Conservation (phyloP, 306 rosid genomes). For the Trifolium pratense region DNA sequence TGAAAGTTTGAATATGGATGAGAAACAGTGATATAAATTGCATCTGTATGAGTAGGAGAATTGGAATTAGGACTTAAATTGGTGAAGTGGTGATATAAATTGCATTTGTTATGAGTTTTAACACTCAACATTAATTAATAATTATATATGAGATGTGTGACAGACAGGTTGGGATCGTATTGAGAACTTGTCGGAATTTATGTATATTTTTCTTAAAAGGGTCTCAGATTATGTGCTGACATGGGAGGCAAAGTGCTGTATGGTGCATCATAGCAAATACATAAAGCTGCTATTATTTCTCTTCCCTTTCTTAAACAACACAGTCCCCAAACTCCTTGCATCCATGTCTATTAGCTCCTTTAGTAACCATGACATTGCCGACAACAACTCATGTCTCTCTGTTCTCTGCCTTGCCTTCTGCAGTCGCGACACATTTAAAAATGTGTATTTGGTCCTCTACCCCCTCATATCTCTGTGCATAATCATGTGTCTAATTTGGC, state of each 20-base stretch:
- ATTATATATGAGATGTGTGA: background rate
- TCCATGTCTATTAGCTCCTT: background rate
- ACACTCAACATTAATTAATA: background rate
- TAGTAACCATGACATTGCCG: background rate
- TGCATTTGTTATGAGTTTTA: background rate
- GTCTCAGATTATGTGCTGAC: background rate
- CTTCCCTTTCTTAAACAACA: background rate
- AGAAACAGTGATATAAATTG: no score
- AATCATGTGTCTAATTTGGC: background rate
- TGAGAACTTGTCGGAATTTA: background rate
- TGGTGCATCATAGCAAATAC: background rate
- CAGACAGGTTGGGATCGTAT: background rate
- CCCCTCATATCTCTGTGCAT: background rate
- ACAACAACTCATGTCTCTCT: background rate
- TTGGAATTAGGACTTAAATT: no score
- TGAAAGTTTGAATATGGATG: no score
- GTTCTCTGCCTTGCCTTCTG: slow-evolving; percentile 1
- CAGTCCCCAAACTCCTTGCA: background rate
- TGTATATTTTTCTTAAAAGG: background rate
- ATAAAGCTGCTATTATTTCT: background rate
- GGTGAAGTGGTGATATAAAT: background rate
- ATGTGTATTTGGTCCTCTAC: background rate
- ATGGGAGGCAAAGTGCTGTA: slow-evolving; percentile 1
- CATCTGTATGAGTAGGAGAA: no score
- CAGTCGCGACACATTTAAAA: background rate